Evolutionary conservation across 2,329 filamentous ascomycete genomes (phyloP), one percentile per base, ranked within the genome.

Genomic region (Diaporthe sp.): DNA sequence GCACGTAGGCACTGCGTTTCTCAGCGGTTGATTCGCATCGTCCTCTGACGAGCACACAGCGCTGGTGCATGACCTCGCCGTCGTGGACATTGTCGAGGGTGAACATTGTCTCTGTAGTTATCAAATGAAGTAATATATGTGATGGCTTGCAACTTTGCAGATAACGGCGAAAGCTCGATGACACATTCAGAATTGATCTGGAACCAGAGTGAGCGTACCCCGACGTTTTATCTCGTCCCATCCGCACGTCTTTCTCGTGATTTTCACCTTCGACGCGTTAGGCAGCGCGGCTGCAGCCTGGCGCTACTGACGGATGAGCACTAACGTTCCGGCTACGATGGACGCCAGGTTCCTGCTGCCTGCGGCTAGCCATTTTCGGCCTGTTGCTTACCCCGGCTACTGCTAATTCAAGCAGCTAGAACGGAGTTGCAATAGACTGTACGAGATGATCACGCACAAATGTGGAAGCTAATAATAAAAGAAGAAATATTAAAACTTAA

Each of bases 221-320:
- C 44, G n/a, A 39, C 17, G 32, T 66, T 66, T 66, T 66, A 66
- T 66, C 3, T 4, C 9, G 8, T 51, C 51, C 5, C 17, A 13
- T 15, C 3, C 9, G 13, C 10, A 15, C 44, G 22, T 13, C 1
- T 13, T 30, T 37, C 44, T 39, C 13, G 63, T 66, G 63, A 50
- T 22, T 27, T 19, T 37, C 32, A 25, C 15, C 30, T 30, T 37
- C 22, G n/a, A 51, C 63, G 25, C 4, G 22, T 44, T 37, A 66
- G 63, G 63, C 63, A 66, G 44, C 63, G 63, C 12, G 22, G 15
- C 63, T 51, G 63, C 32, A 19, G 63, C 63, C 63, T 66, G 44
- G 25, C 44, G 42, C 63, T 66, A 13, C 19, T 22, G 30, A 51
- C 30, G 44, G 63, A 37, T 27, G 6, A 6, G 50, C 30, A 37